A percentile compares a stretch with the other conserved stretches of the same genome.
Evolutionary conservation across 192 early-diverging fungal genomes (phyloP).

Genomic region (Backusella psychrophila): DNA sequence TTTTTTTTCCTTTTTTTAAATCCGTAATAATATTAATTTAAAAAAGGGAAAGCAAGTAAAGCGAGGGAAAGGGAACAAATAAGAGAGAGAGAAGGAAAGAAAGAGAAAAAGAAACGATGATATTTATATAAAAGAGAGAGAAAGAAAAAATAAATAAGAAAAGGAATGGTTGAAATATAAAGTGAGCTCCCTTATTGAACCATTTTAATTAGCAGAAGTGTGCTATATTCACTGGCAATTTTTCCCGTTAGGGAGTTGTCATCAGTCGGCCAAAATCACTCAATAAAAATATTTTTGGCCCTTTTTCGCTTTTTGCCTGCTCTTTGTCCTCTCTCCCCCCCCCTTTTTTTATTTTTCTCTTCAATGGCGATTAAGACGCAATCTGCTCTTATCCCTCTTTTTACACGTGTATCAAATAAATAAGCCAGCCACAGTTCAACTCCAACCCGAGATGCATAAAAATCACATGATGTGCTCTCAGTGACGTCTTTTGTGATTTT

Average conservation of each 20-base stretch:
- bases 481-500: not conserved
- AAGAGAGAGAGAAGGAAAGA: no score
- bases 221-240: not conserved
- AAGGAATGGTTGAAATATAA: conserved; percentile 5
- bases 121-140: not conserved
- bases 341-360: not conserved
- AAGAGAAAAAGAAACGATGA: not conserved
- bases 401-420: conserved; percentile 6
- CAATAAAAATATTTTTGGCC: conserved; percentile 5
- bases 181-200: not conserved
- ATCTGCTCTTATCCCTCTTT: not conserved
- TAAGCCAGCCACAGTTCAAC: not conserved
- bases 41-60: no score
- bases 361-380: conserved; percentile 12
- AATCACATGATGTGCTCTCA: not conserved
- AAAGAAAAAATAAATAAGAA: not conserved
- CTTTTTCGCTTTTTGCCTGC: not conserved
- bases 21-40: no score
- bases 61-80: no score
- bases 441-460: not conserved
- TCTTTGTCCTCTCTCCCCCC: not conserved
- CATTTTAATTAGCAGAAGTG: conserved; percentile 8
- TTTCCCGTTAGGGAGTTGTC: conserved; percentile 7
- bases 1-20: no score
- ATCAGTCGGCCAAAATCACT: conserved; percentile 13